A percentile compares a stretch with the other conserved stretches of the same genome.
Conservation (phyloP, 768 basidiomycete species). For the Termitomyces sp. region DNA sequence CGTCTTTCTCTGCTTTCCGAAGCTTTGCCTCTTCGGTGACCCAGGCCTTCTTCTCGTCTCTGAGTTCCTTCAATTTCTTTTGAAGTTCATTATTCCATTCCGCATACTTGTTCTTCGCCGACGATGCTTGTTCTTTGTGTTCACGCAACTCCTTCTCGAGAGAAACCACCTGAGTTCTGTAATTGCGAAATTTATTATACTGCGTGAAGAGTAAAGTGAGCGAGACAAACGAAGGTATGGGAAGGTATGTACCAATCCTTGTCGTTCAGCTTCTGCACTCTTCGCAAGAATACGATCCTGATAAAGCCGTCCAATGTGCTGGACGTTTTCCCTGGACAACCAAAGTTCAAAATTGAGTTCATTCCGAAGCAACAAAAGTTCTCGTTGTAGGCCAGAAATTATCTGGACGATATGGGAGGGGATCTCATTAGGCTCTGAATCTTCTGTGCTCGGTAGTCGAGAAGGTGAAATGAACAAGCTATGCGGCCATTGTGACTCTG, state of each 20-base stretch:
- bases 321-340: conserved; percentile 76
- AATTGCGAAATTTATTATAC: conserved; percentile 83
- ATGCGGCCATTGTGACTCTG: conserved; percentile 50
- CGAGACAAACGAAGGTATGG: neutral
- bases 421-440: conserved; percentile 18
- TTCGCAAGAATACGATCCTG: conserved; percentile 69
- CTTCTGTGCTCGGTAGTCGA: conserved; percentile 17
- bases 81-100: conserved; percentile 86
- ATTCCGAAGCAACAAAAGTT: conserved; percentile 69
- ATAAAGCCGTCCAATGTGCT: conserved; percentile 79
- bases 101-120: conserved; percentile 72
- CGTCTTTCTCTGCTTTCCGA: conserved; percentile 68
- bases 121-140: conserved; percentile 68
- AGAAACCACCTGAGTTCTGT: conserved; percentile 61
- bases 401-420: conserved; percentile 57
- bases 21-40: conserved; percentile 63
- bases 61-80: conserved; percentile 66
- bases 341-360: conserved; percentile 87
- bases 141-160: conserved; percentile 70
- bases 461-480: conserved; percentile 34
- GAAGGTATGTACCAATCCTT: conserved; percentile 61
- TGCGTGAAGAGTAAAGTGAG: conserved; percentile 22
- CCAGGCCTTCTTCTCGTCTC: conserved; percentile 82
- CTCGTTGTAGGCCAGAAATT: conserved; percentile 70
- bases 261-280: conserved; percentile 78